These are phyloP conservation scores for Haplosporangium gracile DNA, from an alignment of 192 early-diverging fungal genomes.

Conservation along the genomic window DNA sequence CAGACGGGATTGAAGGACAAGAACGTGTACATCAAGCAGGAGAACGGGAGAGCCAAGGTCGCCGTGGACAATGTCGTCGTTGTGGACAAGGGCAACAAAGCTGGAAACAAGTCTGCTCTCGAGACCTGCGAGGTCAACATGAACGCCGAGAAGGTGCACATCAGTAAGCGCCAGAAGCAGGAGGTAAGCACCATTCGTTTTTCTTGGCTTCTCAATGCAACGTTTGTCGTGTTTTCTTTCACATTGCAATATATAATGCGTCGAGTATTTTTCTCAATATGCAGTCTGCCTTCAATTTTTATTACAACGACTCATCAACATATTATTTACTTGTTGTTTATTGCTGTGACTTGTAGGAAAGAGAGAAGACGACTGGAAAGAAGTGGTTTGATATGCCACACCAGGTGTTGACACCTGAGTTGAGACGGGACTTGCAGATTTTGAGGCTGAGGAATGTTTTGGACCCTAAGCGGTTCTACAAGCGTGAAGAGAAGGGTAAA, in stretches of 20 bases:
- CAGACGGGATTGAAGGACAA: constrained; percentile 55
- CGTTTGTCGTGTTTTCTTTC: neutral
- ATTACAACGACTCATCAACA: neutral
- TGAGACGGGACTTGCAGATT: constrained; percentile 92
- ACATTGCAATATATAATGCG: neutral
- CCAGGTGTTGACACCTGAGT: constrained; percentile 85
- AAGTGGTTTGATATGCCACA: constrained; percentile 95
- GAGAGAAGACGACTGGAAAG: constrained; percentile 52
- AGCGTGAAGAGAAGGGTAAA: constrained; percentile 73
- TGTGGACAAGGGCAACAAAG: constrained; percentile 39
- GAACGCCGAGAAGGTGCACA: constrained; percentile 38
- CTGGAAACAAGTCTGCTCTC: constrained; percentile 25
- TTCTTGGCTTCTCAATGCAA: neutral
- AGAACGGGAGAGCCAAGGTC: constrained; percentile 41
- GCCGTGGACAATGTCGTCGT: constrained; percentile 38
- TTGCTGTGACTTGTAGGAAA: constrained; percentile 21
- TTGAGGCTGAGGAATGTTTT: constrained; percentile 88
- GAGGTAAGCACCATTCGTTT: constrained; percentile 32
- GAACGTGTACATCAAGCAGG: constrained; percentile 51
- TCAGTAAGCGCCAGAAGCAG: constrained; percentile 54
- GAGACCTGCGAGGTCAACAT: constrained; percentile 50
- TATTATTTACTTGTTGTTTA: neutral
- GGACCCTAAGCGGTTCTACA: constrained; percentile 95
- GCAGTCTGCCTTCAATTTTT: no score
- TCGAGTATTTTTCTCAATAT: no score